These are phyloP conservation scores for Peniophora sp. DNA, from an alignment of 1,284 basidiomycete species.

Conservation along the genomic window DNA sequence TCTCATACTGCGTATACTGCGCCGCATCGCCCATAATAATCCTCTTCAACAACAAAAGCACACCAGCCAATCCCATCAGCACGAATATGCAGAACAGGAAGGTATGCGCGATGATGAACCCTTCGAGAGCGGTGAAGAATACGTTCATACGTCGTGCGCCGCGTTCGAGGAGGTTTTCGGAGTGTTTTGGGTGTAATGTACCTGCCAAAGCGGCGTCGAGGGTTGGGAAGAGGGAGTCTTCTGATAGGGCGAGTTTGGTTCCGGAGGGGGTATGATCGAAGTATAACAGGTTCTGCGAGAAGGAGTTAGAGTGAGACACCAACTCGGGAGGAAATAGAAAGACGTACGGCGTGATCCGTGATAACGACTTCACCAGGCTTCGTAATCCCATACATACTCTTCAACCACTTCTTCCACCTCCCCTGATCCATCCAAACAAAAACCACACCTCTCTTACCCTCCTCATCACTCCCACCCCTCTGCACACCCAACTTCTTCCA, in stretches of 20 bases:
- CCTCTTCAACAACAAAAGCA: not conserved
- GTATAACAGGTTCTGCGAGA: conserved; percentile 58
- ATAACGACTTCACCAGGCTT: conserved; percentile 46
- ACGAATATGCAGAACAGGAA: conserved; percentile 12
- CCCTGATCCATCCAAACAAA: conserved; percentile 83
- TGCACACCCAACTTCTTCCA: conserved; percentile 46
- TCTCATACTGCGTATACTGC: not conserved
- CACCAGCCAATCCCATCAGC: conserved; percentile 3
- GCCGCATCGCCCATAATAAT: not conserved
- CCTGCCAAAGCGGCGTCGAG: conserved; percentile 62
- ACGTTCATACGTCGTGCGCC: conserved; percentile 47
- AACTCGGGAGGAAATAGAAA: not conserved
- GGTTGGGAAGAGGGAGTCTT: conserved; percentile 55
- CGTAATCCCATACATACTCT: conserved; percentile 75
- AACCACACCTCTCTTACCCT: conserved; percentile 36
- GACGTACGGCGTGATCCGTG: conserved; percentile 65
- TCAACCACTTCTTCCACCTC: conserved; percentile 80
- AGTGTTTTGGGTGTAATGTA: conserved; percentile 50
- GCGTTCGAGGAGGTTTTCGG: conserved; percentile 64
- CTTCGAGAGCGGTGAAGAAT: conserved; percentile 37
- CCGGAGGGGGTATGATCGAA: conserved; percentile 50
- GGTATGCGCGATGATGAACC: conserved; percentile 30
- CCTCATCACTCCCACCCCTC: not conserved
- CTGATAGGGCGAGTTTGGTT: conserved; percentile 45
- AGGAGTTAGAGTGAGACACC: no score